Evolutionary conservation across 306 rosid genomes (phyloP), one percentile per base, ranked within the genome.

Genomic region (Delonix regia): DNA sequence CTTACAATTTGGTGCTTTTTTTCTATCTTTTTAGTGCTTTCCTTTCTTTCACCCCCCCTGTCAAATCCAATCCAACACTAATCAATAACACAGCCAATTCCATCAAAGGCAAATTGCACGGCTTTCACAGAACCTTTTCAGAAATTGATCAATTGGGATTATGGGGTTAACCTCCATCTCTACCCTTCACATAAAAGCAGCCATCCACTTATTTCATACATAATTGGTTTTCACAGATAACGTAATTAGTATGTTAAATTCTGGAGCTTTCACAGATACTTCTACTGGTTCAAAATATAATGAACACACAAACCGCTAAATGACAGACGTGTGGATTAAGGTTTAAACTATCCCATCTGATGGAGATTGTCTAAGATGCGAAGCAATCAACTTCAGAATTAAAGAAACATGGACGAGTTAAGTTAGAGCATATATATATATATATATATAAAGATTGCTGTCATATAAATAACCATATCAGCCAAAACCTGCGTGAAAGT

Each of bases 41-140:
- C 4, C 41, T 19, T 60, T 57, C 47, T 48, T 76, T 62, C 81
- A 62, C 61, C n/a, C 1, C 6, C 11, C n/a, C 38, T 22, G 27
- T 76, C 85, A 59, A 48, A 36, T 69, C 48, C 51, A 75, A 74
- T 56, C 60, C 30, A n/a, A 64, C 74, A 79, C 33, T 39, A 16
- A 72, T 72, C 45, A 77, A 22, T 38, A n/a, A 59, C 72, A n/a
- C 44, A 41, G 33, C 53, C 42, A 65, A 55, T 72, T 45, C 72
- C 79, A 79, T 77, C 75, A 64, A 82, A 82, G 39, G 61, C 27
- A 63, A 77, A 61, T 48, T 75, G 49, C 52, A 57, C 38, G 47
- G 16, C 24, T 10, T 66, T 47, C 71, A 45, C 76, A 36, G 15
- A 60, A 69, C 53, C 45, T 68, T 21, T 49, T 27, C 73, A 39